Evolutionary conservation across 2,329 filamentous ascomycete genomes (phyloP), one percentile per base, ranked within the genome.

Genomic region (Westerdykella aurantiaca): DNA sequence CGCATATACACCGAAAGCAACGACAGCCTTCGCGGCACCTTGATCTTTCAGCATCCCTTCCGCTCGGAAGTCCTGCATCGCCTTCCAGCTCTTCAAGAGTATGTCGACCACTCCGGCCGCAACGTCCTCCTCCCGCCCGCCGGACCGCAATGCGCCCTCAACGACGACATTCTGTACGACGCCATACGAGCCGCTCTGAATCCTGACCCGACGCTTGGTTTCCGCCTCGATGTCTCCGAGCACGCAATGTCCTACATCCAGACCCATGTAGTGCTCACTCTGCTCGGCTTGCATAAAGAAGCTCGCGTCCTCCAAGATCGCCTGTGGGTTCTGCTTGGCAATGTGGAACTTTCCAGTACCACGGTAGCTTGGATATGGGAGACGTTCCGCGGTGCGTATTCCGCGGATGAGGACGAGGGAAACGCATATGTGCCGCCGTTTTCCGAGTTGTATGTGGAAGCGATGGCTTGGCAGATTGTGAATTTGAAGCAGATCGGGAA

Each of bases 311-410:
- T 37, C 5, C 29, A 41, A 10, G 14, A 16, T 3, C 13, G 13
- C 6, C 21, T 45, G 3, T 48, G 46, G 46, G 21, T 29, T 14
- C 18, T 40, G 5, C 14, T 42, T 7, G 29, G 16, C 9, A 12
- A 38, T 5, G 4, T 35, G 12, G 34, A 21, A 14, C 22, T 48
- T n/a, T 31, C 4, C 5, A 14, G 23, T 7, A 17, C 39, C 10
- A 17, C 39, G 1, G 42, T 48, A 4, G 11, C n/a, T 5, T 48
- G 42, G 38, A 48, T 48, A n/a, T 48, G 46, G 46, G 23, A 38
- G 13, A 48, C 39, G 4, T 45, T 42, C 31, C 17, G 41, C 4
- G 25, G 25, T 29, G 25, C 25, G 25, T 29, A 29, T 29, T 4
- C 4, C 10, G 17, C 12, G 10, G 12, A 14, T 31, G 12, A 31